Conservation (phyloP, 176 grass and related monocot genomes). For the barley (Hordeum vulgare) region MorexV3_pseudomolecules_assembly NC_058524.1:630396084-630396583, state of each 20-base stretch:
- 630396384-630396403: not conserved
- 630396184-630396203: not conserved
- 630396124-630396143: not conserved
- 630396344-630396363: not conserved
- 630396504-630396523: slow-evolving; percentile 16
- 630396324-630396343: not conserved
- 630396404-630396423: not conserved
- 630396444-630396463: not conserved
- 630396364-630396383: not conserved
- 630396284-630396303: not conserved
- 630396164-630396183: not conserved
- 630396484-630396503: slow-evolving; percentile 1
- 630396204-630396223: slow-evolving; percentile 36
- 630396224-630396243: not conserved
- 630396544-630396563: fast-evolving
- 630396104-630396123: not conserved
- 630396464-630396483: not conserved
- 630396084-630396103: not conserved
- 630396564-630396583: slow-evolving; percentile 17
- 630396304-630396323: not conserved
- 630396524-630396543: slow-evolving; percentile 28
- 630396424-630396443: not conserved
- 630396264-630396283: slow-evolving; percentile 3
- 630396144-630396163: slow-evolving; percentile 18
- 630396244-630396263: not conserved